A percentile compares a stretch with the other conserved stretches of the same genome.
phyloP scores from a whole-genome alignment of 177 flowering plant genomes.

The Vitis hybrid region DNA sequence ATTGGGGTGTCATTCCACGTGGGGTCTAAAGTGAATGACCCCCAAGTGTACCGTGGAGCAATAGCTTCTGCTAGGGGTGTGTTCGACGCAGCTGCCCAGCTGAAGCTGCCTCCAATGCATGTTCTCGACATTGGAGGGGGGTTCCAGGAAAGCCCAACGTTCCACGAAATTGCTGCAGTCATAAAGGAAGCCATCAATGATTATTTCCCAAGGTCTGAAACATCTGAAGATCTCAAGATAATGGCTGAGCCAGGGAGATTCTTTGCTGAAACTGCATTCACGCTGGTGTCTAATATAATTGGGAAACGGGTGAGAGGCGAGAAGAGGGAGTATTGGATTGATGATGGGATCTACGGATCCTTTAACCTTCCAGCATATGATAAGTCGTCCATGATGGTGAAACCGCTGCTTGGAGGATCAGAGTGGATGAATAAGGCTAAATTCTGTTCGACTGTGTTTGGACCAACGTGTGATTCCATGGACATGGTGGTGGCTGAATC shows the following conservation, averaged over 20 bases:
- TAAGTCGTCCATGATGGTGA: background rate
- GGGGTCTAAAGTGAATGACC: background rate
- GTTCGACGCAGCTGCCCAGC: background rate
- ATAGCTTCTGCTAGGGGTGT: background rate
- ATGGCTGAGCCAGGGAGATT: slow-evolving; percentile 12
- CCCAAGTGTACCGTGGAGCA: background rate
- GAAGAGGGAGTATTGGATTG: slow-evolving; percentile 15
- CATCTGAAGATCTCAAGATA: background rate
- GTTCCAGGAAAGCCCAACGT: background rate
- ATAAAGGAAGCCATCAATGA: background rate
- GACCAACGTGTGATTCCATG: background rate
- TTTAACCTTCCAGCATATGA: slow-evolving; percentile 9
- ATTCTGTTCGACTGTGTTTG: background rate
- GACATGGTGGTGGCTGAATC: background rate
- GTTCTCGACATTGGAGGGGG: background rate
- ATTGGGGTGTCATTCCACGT: slow-evolving; percentile 9
- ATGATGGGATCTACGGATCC: slow-evolving; percentile 19
- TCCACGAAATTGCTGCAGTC: background rate
- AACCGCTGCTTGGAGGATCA: background rate
- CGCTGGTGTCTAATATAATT: slow-evolving; percentile 10
- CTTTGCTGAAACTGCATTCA: slow-evolving; percentile 5
- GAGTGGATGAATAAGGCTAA: background rate
- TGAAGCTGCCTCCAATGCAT: background rate
- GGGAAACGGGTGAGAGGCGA: slow-evolving; percentile 1
- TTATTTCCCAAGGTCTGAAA: background rate